These are phyloP conservation scores for Phyllosticta paracitricarpa DNA, from an alignment of 2,329 filamentous ascomycete species.

Conservation along the genomic window DNA sequence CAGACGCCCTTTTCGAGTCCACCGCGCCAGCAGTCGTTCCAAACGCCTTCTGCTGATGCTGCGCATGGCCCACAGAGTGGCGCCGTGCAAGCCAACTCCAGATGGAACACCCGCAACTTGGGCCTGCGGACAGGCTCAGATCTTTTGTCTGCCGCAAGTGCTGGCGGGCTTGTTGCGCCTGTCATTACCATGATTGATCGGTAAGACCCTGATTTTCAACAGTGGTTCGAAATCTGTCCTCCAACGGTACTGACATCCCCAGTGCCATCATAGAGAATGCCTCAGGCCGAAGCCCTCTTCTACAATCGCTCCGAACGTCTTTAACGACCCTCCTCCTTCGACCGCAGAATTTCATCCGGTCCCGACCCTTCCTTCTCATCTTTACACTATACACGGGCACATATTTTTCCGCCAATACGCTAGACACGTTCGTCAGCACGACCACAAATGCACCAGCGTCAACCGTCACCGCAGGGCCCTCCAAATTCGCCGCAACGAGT, in stretches of 20 bases:
- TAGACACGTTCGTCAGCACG: constrained; percentile 71
- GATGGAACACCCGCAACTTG: constrained; percentile 70
- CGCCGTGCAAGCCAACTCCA: not conserved
- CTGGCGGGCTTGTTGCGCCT: constrained; percentile 69
- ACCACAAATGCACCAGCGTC: constrained; percentile 41
- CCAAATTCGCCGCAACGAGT: constrained; percentile 74
- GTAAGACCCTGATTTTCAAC: constrained; percentile 35
- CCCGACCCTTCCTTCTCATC: constrained; percentile 59
- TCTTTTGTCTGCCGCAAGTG: constrained; percentile 56
- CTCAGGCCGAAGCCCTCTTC: constrained; percentile 55
- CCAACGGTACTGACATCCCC: not conserved
- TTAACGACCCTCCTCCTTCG: constrained; percentile 46
- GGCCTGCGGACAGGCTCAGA: constrained; percentile 58
- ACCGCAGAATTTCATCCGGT: constrained; percentile 52
- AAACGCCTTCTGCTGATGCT: not conserved
- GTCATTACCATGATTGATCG: constrained; percentile 81
- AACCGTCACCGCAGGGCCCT: constrained; percentile 59
- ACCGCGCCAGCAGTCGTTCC: not conserved
- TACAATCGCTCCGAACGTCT: constrained; percentile 50
- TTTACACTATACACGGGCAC: constrained; percentile 70
- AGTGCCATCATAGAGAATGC: constrained; percentile 75
- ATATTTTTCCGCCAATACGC: constrained; percentile 76
- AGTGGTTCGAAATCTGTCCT: not conserved
- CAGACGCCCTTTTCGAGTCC: not conserved
- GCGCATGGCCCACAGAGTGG: constrained; percentile 1